Conservation (phyloP, 257 asterid species). For the Solanum sejunctum region DNA sequence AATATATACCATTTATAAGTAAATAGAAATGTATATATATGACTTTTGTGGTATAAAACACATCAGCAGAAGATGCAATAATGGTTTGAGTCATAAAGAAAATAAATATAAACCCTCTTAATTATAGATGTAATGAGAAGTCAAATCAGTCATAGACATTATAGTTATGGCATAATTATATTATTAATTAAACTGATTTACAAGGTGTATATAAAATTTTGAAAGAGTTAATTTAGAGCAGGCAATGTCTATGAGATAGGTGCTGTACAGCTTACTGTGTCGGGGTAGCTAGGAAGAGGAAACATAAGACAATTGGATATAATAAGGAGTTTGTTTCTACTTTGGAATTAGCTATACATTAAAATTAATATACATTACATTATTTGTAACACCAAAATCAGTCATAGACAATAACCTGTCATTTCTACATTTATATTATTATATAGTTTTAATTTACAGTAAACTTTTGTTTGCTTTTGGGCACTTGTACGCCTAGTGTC, state of each 20-base stretch:
- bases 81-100: not conserved
- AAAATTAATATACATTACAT: not conserved
- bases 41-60: not conserved
- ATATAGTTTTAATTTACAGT: not conserved
- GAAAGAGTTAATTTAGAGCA: slow-evolving; percentile 1
- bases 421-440: slow-evolving; percentile 1
- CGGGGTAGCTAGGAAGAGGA: slow-evolving; percentile 9
- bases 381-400: slow-evolving; percentile 1
- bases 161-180: not conserved
- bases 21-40: not conserved
- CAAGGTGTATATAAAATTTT: not conserved
- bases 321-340: slow-evolving; percentile 14
- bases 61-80: not conserved
- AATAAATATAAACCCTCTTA: not conserved
- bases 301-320: slow-evolving; percentile 1
- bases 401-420: slow-evolving; percentile 24
- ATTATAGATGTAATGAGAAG: not conserved
- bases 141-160: not conserved
- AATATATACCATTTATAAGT: not conserved
- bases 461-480: slow-evolving; percentile 11
- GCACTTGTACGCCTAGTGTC: slow-evolving; percentile 29
- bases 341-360: not conserved
- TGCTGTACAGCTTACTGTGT: slow-evolving; percentile 20
- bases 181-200: not conserved
- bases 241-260: slow-evolving; percentile 1